These are phyloP conservation scores for Diddensiella caesifluorescens DNA, from an alignment of 805 yeast genomes.

Conservation along the genomic window DNA sequence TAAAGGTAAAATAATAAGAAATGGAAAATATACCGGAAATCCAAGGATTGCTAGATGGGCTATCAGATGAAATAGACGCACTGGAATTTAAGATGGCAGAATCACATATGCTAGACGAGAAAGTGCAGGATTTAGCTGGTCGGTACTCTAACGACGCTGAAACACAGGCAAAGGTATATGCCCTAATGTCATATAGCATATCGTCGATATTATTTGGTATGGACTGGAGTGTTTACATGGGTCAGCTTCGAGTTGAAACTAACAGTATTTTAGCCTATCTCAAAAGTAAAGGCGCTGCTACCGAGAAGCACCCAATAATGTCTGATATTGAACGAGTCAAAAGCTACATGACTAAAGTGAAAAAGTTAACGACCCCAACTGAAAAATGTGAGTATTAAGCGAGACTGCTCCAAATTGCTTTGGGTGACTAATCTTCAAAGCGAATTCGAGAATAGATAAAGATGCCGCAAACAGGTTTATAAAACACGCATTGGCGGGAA, in stretches of 20 bases:
- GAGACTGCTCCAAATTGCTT: not conserved
- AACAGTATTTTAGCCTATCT: conserved; percentile 33
- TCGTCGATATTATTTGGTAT: conserved; percentile 22
- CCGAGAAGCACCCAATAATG: conserved; percentile 57
- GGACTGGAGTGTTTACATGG: conserved; percentile 1
- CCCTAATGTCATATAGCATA: conserved; percentile 21
- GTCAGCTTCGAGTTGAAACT: not conserved
- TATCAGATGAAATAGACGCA: conserved; percentile 16
- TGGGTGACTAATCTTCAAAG: not conserved
- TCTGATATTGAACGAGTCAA: conserved; percentile 62
- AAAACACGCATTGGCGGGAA: conserved; percentile 40
- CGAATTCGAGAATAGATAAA: conserved; percentile 26
- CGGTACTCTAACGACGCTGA: too few species aligned
- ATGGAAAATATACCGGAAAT: conserved; percentile 19
- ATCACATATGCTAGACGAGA: too few species aligned
- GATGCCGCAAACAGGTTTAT: conserved; percentile 45
- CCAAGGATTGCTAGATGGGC: conserved; percentile 15
- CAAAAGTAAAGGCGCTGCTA: conserved; percentile 53
- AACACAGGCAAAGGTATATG: conserved; percentile 18
- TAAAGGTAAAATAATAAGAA: too few species aligned
- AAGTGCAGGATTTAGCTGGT: too few species aligned
- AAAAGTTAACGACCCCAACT: conserved; percentile 34
- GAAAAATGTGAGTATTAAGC: conserved; percentile 11
- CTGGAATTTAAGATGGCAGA: conserved; percentile 15
- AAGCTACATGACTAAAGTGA: conserved; percentile 57